A percentile compares a stretch with the other conserved stretches of the same genome.
Evolutionary conservation across 768 basidiomycete species (phyloP).

Genomic region (Inosperma sp.): DNA sequence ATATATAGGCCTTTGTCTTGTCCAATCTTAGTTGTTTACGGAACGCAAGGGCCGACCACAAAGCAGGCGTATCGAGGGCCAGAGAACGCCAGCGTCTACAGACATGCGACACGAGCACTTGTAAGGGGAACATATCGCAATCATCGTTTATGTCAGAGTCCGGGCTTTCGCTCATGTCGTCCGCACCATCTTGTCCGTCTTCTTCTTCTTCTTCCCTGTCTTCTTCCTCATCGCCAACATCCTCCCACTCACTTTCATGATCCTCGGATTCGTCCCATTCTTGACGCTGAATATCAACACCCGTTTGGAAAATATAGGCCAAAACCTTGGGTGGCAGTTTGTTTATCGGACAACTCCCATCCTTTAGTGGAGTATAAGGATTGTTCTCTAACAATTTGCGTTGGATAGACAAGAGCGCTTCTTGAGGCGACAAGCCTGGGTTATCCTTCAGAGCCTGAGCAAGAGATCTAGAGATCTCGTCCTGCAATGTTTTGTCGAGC

Average conservation of each 20-base stretch:
- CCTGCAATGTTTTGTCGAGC: neutral
- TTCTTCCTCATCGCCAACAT: conserved; percentile 3
- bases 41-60: conserved; percentile 55
- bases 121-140: conserved; percentile 33
- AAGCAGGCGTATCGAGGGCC: conserved; percentile 46
- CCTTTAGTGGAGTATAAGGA: conserved; percentile 24
- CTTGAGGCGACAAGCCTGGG: neutral
- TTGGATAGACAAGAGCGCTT: neutral
- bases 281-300: conserved; percentile 30
- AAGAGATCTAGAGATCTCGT: neutral
- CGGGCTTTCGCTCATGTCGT: too few relatives aligned
- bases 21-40: too few relatives aligned
- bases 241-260: conserved; percentile 16
- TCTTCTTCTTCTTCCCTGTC: conserved; percentile 13
- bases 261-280: conserved; percentile 19
- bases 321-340: conserved; percentile 53
- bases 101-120: conserved; percentile 56
- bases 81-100: conserved; percentile 55
- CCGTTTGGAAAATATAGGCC: conserved; percentile 49
- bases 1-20: too few relatives aligned
- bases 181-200: too few relatives aligned
- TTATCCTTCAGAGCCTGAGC: neutral
- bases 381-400: neutral
- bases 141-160: neutral
- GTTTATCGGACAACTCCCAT: conserved; percentile 45